Evolutionary conservation across 345 rosid species (phyloP).

Genomic region (Lenwebbia sp.): DNA sequence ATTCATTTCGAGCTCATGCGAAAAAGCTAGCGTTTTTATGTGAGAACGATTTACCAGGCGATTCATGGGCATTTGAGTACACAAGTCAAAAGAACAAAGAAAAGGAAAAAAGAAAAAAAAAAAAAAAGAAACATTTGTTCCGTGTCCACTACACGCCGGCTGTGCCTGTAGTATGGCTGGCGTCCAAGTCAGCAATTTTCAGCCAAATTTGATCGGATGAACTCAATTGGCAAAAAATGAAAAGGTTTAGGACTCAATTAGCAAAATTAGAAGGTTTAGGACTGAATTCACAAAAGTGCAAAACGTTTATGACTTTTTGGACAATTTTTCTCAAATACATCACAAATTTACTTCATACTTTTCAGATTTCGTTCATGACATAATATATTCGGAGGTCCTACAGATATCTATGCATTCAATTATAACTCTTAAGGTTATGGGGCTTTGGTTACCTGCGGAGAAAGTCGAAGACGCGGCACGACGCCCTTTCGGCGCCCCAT

Average conservation of each 20-base stretch:
- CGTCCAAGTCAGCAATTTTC: too few relatives aligned
- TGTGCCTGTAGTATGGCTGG: too few relatives aligned
- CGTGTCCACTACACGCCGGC: too few relatives aligned
- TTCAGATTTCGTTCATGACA: background rate
- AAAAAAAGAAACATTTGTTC: too few relatives aligned
- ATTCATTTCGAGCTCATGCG: background rate
- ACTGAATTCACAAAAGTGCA: too few relatives aligned
- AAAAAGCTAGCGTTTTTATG: background rate
- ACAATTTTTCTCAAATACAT: background rate
- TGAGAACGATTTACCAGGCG: background rate
- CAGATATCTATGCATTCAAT: background rate
- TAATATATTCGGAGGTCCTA: background rate
- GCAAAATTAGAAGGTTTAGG: too few relatives aligned
- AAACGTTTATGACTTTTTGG: too few relatives aligned
- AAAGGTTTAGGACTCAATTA: too few relatives aligned
- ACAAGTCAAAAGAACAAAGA: background rate
- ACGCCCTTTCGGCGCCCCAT: background rate
- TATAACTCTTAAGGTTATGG: background rate
- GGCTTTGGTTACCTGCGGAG: background rate
- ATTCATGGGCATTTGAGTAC: background rate
- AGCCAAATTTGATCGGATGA: too few relatives aligned
- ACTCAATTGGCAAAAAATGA: too few relatives aligned
- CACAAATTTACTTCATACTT: background rate
- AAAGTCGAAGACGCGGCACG: too few relatives aligned
- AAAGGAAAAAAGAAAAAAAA: too few relatives aligned